phyloP scores from a whole-genome alignment of 805 yeast species.

The Lachancea quebecensis region DNA sequence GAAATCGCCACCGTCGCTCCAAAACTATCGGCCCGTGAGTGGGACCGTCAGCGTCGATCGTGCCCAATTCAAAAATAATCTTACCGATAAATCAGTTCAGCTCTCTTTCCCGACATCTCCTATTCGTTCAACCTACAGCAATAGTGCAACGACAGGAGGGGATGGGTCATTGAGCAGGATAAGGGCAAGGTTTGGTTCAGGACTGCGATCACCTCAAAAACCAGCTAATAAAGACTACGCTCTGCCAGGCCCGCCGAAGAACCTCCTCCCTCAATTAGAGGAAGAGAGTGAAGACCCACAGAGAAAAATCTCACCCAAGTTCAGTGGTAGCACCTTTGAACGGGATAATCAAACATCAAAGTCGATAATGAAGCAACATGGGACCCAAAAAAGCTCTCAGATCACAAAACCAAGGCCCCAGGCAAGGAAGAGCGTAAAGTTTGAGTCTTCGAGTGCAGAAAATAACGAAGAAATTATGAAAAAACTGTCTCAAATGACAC shows the following conservation, averaged over 20 bases:
- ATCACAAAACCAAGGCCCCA: slow-evolving; percentile 16
- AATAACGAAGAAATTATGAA: slow-evolving; percentile 10
- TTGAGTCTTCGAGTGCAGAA: slow-evolving; percentile 11
- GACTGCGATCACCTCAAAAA: slow-evolving; percentile 21
- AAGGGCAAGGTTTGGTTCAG: slow-evolving; percentile 25
- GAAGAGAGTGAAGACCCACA: slow-evolving; percentile 1
- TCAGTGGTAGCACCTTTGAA: too few species aligned
- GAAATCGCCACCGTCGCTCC: slow-evolving; percentile 18
- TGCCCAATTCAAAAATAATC: slow-evolving; percentile 12
- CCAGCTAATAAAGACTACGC: not conserved
- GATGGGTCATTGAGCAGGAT: slow-evolving; percentile 26
- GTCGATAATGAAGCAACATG: too few species aligned
- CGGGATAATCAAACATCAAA: too few species aligned
- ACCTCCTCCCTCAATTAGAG: slow-evolving; percentile 3
- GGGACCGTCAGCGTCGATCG: slow-evolving; percentile 29
- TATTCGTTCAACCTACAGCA: slow-evolving; percentile 22
- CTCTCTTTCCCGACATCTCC: slow-evolving; percentile 28
- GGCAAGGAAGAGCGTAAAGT: slow-evolving; percentile 27
- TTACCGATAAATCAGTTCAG: slow-evolving; percentile 8
- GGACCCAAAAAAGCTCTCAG: slow-evolving; percentile 1
- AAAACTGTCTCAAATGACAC: slow-evolving; percentile 11
- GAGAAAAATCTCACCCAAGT: not conserved
- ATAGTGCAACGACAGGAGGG: slow-evolving; percentile 26
- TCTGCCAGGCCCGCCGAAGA: not conserved
- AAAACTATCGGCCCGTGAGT: slow-evolving; percentile 10